These are phyloP conservation scores for Xylariales sp. DNA, from an alignment of 2,329 filamentous ascomycete genomes.

Conservation along the genomic window DNA sequence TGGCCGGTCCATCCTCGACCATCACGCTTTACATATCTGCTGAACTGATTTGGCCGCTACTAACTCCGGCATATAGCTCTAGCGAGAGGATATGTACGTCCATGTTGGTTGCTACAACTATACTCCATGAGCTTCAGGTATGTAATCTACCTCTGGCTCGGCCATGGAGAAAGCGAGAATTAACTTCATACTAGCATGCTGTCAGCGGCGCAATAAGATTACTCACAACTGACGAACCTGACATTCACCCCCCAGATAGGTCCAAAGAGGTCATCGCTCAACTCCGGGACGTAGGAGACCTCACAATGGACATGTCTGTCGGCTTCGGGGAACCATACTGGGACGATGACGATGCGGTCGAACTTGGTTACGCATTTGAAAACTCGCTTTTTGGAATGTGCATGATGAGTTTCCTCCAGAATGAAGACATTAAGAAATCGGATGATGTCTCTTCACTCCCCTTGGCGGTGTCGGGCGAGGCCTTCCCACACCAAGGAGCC, in stretches of 20 bases:
- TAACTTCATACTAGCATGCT: conserved; percentile 6
- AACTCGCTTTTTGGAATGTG: conserved; percentile 3
- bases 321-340: too few species aligned
- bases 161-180: too few species aligned
- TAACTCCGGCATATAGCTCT: conserved; percentile 16
- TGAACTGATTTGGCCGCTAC: conserved; percentile 25
- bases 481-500: conserved; percentile 5
- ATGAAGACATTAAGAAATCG: conserved; percentile 4
- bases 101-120: conserved; percentile 15
- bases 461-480: neutral
- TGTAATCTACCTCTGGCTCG: too few species aligned
- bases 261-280: too few species aligned
- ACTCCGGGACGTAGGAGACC: too few species aligned
- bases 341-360: neutral
- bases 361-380: conserved; percentile 9
- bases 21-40: conserved; percentile 11
- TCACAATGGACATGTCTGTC: too few species aligned
- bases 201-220: too few species aligned
- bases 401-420: neutral
- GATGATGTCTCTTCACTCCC: too few species aligned
- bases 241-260: too few species aligned
- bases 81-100: conserved; percentile 22
- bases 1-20: neutral
- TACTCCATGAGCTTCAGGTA: conserved; percentile 25
- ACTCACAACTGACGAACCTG: too few species aligned